Percentiles rank a stretch among this genome's conserved stretches.
phyloP scores from a whole-genome alignment of 768 basidiomycete genomes.

The Russula earlei region DNA sequence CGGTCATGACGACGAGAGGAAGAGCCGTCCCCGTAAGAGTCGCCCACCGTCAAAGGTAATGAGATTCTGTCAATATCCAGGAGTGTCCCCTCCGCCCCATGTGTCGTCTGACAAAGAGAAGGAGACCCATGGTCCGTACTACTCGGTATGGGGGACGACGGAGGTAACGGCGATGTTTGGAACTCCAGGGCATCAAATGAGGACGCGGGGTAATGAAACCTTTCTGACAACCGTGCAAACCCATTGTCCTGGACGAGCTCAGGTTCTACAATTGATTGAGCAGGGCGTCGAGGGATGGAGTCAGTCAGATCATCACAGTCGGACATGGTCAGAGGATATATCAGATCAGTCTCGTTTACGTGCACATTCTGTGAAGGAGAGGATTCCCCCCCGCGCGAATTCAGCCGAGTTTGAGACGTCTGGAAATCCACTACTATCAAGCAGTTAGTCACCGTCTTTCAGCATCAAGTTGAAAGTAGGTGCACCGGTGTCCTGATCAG shows the following conservation, averaged over 20 bases:
- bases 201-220: background rate
- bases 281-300: background rate
- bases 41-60: background rate
- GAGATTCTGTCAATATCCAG: background rate
- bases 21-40: background rate
- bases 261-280: background rate
- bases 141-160: slow-evolving; percentile 11
- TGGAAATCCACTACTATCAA: background rate
- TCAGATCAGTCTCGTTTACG: background rate
- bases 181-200: slow-evolving; percentile 12
- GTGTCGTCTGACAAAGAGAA: background rate
- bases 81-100: background rate
- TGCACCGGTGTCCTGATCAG: background rate
- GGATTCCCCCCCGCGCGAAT: background rate
- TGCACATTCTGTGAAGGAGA: background rate
- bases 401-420: background rate
- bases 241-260: background rate
- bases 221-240: background rate
- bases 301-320: background rate
- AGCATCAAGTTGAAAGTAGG: background rate
- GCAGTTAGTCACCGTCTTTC: background rate
- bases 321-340: background rate
- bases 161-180: slow-evolving; percentile 10
- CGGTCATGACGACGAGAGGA: background rate
- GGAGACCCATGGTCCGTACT: background rate